Conservation (phyloP, 495 filamentous ascomycete genomes). For the Neurospora sp. region DNA sequence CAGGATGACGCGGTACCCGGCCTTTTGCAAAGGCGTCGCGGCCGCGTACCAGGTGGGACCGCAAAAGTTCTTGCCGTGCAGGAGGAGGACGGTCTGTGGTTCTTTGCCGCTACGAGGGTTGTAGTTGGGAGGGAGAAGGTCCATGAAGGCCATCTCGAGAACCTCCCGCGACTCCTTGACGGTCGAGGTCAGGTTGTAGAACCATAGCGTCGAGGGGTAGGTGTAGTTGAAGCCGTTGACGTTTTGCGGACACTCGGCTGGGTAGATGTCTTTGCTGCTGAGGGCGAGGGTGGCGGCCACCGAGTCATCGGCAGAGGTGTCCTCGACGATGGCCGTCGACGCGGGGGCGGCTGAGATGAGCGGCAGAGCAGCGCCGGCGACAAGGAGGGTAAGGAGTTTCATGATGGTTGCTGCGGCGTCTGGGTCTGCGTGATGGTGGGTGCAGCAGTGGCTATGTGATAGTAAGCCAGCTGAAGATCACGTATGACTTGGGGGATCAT, state of each 20-base stretch:
- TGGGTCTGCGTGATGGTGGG: background rate
- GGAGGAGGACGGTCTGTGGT: constrained; percentile 23
- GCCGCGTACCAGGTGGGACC: constrained; percentile 32
- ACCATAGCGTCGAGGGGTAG: constrained; percentile 32
- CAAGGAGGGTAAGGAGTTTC: background rate
- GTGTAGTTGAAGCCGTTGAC: constrained; percentile 34
- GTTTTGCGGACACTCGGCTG: constrained; percentile 16
- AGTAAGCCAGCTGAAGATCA: background rate
- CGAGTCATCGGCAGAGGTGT: constrained; percentile 4
- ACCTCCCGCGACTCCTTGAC: constrained; percentile 6
- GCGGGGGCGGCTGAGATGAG: background rate
- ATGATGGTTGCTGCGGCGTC: background rate
- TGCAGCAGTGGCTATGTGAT: background rate
- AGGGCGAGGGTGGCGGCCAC: constrained; percentile 8
- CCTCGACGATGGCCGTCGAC: background rate
- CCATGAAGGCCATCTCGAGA: constrained; percentile 39
- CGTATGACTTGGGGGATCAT: background rate
- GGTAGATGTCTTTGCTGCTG: constrained; percentile 11
- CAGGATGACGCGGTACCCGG: constrained; percentile 35
- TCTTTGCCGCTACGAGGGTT: constrained; percentile 12
- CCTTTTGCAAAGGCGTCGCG: constrained; percentile 16
- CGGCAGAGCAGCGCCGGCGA: background rate
- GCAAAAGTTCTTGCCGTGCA: constrained; percentile 42
- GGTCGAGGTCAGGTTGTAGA: constrained; percentile 30
- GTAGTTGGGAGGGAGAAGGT: constrained; percentile 18